Evolutionary conservation across 1,284 basidiomycete species (phyloP).

Genomic region (Amylostereum areolatum): DNA sequence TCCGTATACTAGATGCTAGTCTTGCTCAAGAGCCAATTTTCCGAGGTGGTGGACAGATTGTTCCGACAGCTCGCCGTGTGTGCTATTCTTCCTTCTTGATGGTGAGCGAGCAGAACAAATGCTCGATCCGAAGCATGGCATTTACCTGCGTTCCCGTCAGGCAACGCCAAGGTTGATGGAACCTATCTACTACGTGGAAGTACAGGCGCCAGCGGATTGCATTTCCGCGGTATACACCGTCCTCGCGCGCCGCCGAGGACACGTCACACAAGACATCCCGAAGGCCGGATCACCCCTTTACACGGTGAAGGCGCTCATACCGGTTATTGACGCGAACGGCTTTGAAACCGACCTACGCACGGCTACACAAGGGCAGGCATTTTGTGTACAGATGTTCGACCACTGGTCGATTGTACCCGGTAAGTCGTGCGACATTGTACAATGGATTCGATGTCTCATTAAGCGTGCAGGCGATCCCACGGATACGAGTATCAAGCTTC

Average conservation of each 20-base stretch:
- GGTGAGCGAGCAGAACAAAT: conserved; percentile 38
- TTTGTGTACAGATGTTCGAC: conserved; percentile 93
- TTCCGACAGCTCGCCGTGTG: conserved; percentile 94
- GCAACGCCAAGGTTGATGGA: conserved; percentile 92
- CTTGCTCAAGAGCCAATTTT: conserved; percentile 94
- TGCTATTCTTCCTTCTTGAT: conserved; percentile 99
- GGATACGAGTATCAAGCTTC: conserved; percentile 90
- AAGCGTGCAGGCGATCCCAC: conserved; percentile 77
- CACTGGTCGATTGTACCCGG: conserved; percentile 99
- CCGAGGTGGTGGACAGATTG: conserved; percentile 97
- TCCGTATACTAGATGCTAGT: conserved; percentile 88
- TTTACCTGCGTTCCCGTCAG: conserved; percentile 29
- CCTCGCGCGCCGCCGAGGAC: conserved; percentile 91
- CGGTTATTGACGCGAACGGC: conserved; percentile 97
- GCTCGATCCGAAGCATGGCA: background rate
- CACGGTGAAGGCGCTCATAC: conserved; percentile 96
- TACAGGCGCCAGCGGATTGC: conserved; percentile 97
- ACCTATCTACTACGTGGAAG: conserved; percentile 97
- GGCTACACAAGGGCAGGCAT: conserved; percentile 96
- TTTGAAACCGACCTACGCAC: conserved; percentile 98
- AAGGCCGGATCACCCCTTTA: conserved; percentile 97
- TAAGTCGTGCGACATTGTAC: conserved; percentile 23
- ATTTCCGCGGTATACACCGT: conserved; percentile 98
- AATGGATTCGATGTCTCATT: conserved; percentile 17
- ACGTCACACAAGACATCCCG: conserved; percentile 96